Evolutionary conservation across 2,329 filamentous ascomycete species (phyloP).

Genomic region (Aspergillus neotritici): DNA sequence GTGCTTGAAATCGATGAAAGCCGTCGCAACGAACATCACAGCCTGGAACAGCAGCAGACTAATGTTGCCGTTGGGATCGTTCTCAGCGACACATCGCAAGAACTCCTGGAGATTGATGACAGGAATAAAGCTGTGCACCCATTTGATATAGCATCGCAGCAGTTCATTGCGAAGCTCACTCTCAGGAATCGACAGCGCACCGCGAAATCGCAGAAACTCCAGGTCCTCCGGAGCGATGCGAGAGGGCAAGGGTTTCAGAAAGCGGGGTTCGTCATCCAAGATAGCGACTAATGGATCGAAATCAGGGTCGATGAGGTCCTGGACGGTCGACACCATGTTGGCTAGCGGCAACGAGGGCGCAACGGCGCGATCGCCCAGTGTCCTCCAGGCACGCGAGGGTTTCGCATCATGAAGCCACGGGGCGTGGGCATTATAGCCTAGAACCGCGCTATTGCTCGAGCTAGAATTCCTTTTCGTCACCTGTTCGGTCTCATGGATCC

Average conservation of each 20-base stretch:
- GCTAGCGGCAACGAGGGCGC: conserved; percentile 28
- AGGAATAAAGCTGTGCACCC: conserved; percentile 86
- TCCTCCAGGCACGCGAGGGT: conserved; percentile 22
- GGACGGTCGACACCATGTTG: conserved; percentile 36
- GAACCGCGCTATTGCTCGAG: conserved; percentile 9
- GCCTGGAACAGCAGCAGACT: conserved; percentile 84
- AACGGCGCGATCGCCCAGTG: conserved; percentile 25
- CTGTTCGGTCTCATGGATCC: conserved; percentile 12
- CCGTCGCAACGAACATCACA: conserved; percentile 85
- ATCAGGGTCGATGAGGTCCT: conserved; percentile 35
- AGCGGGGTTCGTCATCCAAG: conserved; percentile 47
- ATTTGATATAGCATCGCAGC: conserved; percentile 72
- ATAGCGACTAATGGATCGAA: conserved; percentile 35
- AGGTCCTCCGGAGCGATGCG: conserved; percentile 73
- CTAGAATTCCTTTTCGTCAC: conserved; percentile 15
- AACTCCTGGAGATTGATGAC: conserved; percentile 61
- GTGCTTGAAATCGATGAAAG: conserved; percentile 71
- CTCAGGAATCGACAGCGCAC: conserved; percentile 67
- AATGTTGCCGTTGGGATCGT: conserved; percentile 63
- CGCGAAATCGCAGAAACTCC: conserved; percentile 71
- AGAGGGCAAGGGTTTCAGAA: conserved; percentile 69
- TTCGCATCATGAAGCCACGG: conserved; percentile 29
- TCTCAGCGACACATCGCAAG: conserved; percentile 50
- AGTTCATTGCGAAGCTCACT: conserved; percentile 66
- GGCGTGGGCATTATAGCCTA: conserved; percentile 26